Evolutionary conservation across 768 basidiomycete genomes (phyloP).

Genomic region (Russula foetens): DNA sequence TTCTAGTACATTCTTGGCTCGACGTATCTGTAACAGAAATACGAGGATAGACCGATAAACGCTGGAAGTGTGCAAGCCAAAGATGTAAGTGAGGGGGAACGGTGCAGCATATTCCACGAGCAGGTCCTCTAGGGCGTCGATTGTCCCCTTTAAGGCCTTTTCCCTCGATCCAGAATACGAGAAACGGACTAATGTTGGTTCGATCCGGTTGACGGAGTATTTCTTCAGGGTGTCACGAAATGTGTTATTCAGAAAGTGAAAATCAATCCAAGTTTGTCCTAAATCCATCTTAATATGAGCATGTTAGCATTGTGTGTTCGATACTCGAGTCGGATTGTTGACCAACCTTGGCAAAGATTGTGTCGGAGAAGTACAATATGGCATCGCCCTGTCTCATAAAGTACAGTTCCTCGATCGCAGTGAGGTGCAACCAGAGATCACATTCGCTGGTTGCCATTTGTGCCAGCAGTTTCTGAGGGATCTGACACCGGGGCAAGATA

Average conservation of each 20-base stretch:
- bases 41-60: constrained; percentile 61
- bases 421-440: constrained; percentile 51
- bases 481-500: constrained; percentile 47
- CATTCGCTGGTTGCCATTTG: constrained; percentile 62
- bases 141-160: constrained; percentile 40
- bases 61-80: constrained; percentile 47
- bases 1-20: constrained; percentile 66
- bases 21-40: constrained; percentile 63
- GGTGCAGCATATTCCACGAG: constrained; percentile 73
- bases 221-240: constrained; percentile 60
- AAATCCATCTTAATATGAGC: constrained; percentile 53
- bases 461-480: constrained; percentile 43
- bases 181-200: constrained; percentile 61
- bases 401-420: constrained; percentile 58
- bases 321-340: neutral
- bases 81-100: constrained; percentile 75
- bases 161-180: constrained; percentile 52
- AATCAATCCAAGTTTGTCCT: constrained; percentile 66
- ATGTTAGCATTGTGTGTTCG: neutral
- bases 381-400: constrained; percentile 74
- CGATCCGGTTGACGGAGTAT: constrained; percentile 47
- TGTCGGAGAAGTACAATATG: constrained; percentile 64
- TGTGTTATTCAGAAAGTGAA: constrained; percentile 75
- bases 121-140: constrained; percentile 59
- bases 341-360: constrained; percentile 64